A percentile compares a stretch with the other conserved stretches of the same genome.
phyloP scores from a whole-genome alignment of 495 filamentous ascomycete genomes.

The Penicillium cosmopolitanum region DNA sequence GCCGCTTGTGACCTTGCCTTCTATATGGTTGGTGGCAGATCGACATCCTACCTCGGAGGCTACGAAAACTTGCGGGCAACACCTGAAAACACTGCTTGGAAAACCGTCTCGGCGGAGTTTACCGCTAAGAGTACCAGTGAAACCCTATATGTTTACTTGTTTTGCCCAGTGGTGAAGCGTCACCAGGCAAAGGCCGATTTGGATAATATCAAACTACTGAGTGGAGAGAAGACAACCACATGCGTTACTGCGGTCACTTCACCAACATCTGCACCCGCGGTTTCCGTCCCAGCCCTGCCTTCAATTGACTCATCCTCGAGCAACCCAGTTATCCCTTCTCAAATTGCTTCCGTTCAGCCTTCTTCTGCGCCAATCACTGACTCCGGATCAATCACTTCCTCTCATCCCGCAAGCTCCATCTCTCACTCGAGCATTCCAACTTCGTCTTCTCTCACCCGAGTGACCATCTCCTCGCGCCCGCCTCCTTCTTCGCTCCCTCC shows the following conservation, averaged over 20 bases:
- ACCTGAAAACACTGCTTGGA: neutral
- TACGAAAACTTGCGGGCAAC: neutral
- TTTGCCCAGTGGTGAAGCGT: neutral
- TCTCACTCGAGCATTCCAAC: neutral
- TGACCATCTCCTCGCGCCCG: neutral
- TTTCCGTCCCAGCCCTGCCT: neutral
- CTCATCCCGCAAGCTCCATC: neutral
- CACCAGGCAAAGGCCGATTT: neutral
- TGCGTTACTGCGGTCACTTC: neutral
- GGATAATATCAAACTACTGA: neutral
- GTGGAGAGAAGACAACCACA: slow-evolving; percentile 1
- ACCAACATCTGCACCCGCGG: neutral
- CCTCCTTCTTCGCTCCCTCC: neutral
- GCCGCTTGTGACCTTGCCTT: neutral
- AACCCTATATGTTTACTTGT: neutral
- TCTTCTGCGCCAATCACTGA: neutral
- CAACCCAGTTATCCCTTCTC: neutral
- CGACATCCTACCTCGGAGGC: neutral
- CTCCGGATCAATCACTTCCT: neutral
- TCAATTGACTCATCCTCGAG: neutral
- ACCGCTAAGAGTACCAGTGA: neutral
- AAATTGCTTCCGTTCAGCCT: neutral
- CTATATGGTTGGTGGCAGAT: neutral
- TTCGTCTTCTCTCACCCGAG: slow-evolving; percentile 1
- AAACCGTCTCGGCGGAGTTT: neutral